Conservation (phyloP, 768 basidiomycete species). For the Kwoniella bestiolae region DNA sequence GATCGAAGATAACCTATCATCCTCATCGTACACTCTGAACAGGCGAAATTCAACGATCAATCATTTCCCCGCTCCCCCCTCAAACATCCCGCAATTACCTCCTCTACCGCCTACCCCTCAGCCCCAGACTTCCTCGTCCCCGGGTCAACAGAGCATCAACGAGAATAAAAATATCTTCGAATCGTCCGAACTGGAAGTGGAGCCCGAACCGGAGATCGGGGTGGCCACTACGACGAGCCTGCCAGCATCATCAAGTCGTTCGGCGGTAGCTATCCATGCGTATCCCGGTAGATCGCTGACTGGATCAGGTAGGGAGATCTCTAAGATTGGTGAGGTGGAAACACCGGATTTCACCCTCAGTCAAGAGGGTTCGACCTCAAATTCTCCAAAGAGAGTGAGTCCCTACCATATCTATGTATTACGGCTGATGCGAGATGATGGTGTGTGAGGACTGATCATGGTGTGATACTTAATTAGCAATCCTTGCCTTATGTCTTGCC, state of each 20-base stretch:
- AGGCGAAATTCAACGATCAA: constrained; percentile 17
- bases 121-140: too few species aligned
- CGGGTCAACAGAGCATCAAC: neutral
- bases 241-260: constrained; percentile 16
- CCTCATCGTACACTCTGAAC: neutral
- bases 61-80: constrained; percentile 15
- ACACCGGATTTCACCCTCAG: neutral
- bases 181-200: neutral
- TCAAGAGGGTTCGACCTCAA: neutral
- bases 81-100: constrained; percentile 5
- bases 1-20: neutral
- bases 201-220: constrained; percentile 13
- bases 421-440: too few species aligned
- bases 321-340: neutral
- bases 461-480: too few species aligned
- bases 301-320: constrained; percentile 3
- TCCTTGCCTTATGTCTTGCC: constrained; percentile 15
- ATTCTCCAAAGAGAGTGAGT: constrained; percentile 3
- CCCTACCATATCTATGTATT: too few species aligned
- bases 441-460: too few species aligned
- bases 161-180: neutral
- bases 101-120: constrained; percentile 2
- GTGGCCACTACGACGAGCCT: constrained; percentile 21
- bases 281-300: constrained; percentile 8
- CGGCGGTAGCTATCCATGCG: constrained; percentile 17